Evolutionary conservation across 2,329 filamentous ascomycete genomes (phyloP).

Genomic region (Fusarium falciforme): DNA sequence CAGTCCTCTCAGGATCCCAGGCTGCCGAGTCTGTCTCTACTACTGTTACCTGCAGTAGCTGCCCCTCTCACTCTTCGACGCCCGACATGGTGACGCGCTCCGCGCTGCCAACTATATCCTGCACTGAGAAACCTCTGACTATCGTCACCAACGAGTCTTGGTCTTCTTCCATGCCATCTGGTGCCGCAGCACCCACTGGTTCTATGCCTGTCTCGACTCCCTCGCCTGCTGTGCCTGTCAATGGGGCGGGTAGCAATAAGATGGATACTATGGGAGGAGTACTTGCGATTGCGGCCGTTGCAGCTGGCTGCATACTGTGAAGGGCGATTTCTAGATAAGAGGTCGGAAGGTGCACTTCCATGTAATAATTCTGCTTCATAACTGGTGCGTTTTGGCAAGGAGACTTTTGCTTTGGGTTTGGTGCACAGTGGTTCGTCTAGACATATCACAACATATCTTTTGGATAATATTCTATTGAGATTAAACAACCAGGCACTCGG

Average conservation of each 20-base stretch:
- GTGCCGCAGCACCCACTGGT: conserved; percentile 24
- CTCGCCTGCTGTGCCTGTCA: conserved; percentile 6
- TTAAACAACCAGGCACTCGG: neutral
- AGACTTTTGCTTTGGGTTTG: neutral
- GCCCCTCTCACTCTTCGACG: conserved; percentile 9
- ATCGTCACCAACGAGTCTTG: conserved; percentile 8
- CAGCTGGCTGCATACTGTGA: conserved; percentile 12
- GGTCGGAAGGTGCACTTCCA: neutral
- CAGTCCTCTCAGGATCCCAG: conserved; percentile 25
- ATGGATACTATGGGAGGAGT: conserved; percentile 10
- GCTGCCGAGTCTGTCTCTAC: conserved; percentile 30
- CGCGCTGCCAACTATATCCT: conserved; percentile 21
- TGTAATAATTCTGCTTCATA: neutral
- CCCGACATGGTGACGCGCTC: conserved; percentile 32
- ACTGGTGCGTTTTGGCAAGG: neutral
- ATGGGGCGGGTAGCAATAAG: conserved; percentile 19
- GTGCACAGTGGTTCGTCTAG: neutral
- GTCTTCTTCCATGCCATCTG: neutral
- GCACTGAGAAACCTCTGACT: conserved; percentile 18
- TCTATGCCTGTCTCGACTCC: conserved; percentile 15
- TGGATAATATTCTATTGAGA: neutral
- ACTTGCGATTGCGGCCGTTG: neutral
- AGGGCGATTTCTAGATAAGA: neutral
- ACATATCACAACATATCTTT: neutral
- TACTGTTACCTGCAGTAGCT: conserved; percentile 25